phyloP scores from a whole-genome alignment of 2,329 filamentous ascomycete species.

The Geosmithia flava region DNA sequence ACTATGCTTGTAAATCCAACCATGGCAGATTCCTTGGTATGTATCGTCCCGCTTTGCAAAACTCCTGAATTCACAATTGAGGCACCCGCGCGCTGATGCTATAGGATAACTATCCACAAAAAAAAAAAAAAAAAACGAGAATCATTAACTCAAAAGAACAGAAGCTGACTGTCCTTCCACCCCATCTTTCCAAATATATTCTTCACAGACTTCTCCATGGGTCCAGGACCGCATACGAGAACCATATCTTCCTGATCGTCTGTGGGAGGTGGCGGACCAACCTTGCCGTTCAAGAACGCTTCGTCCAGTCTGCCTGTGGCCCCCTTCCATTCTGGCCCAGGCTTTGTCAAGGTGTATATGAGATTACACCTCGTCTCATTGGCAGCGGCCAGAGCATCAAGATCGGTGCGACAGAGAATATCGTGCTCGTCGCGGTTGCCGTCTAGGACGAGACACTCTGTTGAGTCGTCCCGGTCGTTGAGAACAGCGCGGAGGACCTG shows the following conservation, averaged over 20 bases:
- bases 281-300: conserved; percentile 48
- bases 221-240: conserved; percentile 66
- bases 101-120: background rate
- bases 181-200: conserved; percentile 1
- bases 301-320: conserved; percentile 53
- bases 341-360: conserved; percentile 57
- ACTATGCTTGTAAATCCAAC: background rate
- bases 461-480: conserved; percentile 48
- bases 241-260: conserved; percentile 41
- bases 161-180: conserved; percentile 11
- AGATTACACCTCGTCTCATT: conserved; percentile 49
- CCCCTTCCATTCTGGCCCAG: conserved; percentile 54
- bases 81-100: background rate
- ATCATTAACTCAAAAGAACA: conserved; percentile 7
- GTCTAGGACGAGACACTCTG: conserved; percentile 60
- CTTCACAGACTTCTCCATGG: conserved; percentile 41
- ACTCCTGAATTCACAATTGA: background rate
- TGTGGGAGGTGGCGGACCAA: conserved; percentile 26
- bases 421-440: conserved; percentile 69
- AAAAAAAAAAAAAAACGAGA: too few relatives aligned
- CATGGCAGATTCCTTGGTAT: background rate
- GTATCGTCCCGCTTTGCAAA: background rate
- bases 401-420: conserved; percentile 65
- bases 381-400: conserved; percentile 48
- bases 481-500: conserved; percentile 69